Conservation (phyloP, 169 alveolate species). For the Babesia bigemina region DNA sequence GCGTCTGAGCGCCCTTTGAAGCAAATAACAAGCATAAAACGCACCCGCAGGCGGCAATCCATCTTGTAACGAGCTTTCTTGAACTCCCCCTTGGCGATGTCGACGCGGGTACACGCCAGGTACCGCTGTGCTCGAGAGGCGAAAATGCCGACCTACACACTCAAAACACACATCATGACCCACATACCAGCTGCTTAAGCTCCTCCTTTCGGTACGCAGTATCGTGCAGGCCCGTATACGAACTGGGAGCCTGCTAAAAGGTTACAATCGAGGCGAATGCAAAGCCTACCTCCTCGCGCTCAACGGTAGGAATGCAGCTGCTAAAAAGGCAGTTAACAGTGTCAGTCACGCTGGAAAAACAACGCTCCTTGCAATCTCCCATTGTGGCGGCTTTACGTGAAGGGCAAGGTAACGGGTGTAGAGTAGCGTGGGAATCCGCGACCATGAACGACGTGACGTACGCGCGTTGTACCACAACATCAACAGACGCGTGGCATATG, state of each 20-base stretch:
- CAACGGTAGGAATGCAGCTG: constrained; percentile 42
- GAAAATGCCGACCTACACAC: constrained; percentile 54
- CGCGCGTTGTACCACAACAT: too few relatives aligned
- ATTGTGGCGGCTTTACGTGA: background rate
- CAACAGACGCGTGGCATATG: too few relatives aligned
- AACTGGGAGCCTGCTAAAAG: background rate
- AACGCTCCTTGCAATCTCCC: constrained; percentile 4
- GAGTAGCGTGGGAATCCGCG: too few relatives aligned
- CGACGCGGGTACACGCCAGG: constrained; percentile 36
- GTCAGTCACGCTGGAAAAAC: constrained; percentile 37
- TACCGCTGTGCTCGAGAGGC: constrained; percentile 62
- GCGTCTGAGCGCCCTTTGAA: constrained; percentile 1
- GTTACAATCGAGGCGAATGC: background rate
- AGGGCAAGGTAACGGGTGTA: too few relatives aligned
- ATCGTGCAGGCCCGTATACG: constrained; percentile 7
- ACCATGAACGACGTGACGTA: too few relatives aligned
- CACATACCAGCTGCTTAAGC: constrained; percentile 60
- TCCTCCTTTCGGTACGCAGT: constrained; percentile 59
- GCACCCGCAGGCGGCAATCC: constrained; percentile 35
- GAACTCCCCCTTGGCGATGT: constrained; percentile 11
- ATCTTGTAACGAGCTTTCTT: constrained; percentile 38
- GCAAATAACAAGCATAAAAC: background rate
- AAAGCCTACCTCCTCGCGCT: constrained; percentile 40
- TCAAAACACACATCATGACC: background rate
- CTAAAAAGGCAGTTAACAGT: constrained; percentile 44